Conservation (phyloP, 352 stramenopile species). For the Globisporangium parvum region DNA sequence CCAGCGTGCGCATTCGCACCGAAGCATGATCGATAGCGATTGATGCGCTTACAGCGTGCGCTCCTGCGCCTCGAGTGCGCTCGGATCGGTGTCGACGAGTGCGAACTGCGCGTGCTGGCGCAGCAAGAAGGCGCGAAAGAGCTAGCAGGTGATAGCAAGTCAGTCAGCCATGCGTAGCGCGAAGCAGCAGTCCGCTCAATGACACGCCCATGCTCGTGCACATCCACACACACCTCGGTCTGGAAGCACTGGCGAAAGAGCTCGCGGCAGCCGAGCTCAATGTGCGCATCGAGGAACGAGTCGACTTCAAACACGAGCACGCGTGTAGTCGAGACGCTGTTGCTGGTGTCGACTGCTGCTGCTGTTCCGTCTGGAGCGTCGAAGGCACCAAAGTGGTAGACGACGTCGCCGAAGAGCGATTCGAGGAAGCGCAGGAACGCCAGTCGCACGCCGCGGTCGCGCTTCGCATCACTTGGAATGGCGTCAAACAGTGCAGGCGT, state of each 20-base stretch:
- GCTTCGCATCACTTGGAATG: not conserved
- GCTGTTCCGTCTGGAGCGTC: slow-evolving; percentile 6
- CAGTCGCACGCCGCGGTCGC: slow-evolving; percentile 26
- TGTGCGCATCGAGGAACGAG: slow-evolving; percentile 52
- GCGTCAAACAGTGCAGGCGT: not conserved
- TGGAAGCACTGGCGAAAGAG: slow-evolving; percentile 78
- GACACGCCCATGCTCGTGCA: not conserved
- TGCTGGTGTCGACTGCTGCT: slow-evolving; percentile 11
- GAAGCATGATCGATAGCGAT: not conserved
- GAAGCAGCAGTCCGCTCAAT: not conserved
- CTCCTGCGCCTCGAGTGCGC: not conserved
- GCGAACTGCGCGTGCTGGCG: slow-evolving; percentile 43
- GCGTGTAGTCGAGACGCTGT: too few relatives aligned
- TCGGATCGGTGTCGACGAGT: not conserved
- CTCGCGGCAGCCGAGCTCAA: slow-evolving; percentile 65
- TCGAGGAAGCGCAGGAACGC: slow-evolving; percentile 55
- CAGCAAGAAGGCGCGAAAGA: slow-evolving; percentile 51
- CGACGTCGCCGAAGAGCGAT: slow-evolving; percentile 51
- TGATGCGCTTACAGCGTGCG: not conserved
- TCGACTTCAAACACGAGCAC: slow-evolving; percentile 54
- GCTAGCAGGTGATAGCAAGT: slow-evolving; percentile 17
- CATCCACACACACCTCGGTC: slow-evolving; percentile 38
- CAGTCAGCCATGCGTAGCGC: not conserved
- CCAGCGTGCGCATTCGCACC: too few relatives aligned
- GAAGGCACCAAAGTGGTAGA: slow-evolving; percentile 59